Base-by-base conservation (phyloP, 2,329 filamentous ascomycete genomes). In the Aspergillus transmontanensis region DNA sequence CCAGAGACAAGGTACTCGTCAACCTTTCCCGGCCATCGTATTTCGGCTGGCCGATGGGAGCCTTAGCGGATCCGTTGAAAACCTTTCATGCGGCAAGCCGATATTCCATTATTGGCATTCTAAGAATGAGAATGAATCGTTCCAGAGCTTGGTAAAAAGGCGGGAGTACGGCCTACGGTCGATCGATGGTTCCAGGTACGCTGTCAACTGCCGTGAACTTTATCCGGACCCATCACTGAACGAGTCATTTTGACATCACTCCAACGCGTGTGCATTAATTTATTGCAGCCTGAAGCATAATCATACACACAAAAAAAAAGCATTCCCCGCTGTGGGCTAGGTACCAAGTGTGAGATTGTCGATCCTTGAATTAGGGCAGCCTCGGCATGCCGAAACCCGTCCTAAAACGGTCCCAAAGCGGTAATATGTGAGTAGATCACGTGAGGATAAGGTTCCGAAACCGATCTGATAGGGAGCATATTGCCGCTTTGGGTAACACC, bases 351-450 rank as follows among this genome's bases (percentile, higher is more conserved):
- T 19, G 7, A n/a, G 26, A 6, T 30, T 16, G 46, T 14, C 46
- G 23, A 50, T 50, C 46, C 9, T 23, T 14, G 2, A 23, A 21
- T 23, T 46, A 46, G 43, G 19, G 19, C 9, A 6, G 4, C 16
- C 21, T 53, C 50, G 30, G 50, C 28, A 36, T 54, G 51, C 30
- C 51, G 51, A 36, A 16, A 54, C n/a, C 51, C 30, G 51, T 36
- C 21, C n/a, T 36, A 7, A 34, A 19, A 34, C 16, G 6, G 30
- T 36, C 19, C 51, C 9, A 53, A 53, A 32, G 19, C 11, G 16
- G 48, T 30, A 53, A 53, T 10, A 32, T 30, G 19, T 1, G 0
- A 1, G 14, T 6, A 16, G 1, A 4, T 21, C 48, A 53, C 28
- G 48, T 53, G 48, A n/a, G 1, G 48, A 53, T 53, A 53, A 53